These are phyloP conservation scores for Perilla frutescens DNA, from an alignment of 257 asterid species.

Conservation along the genomic window DNA sequence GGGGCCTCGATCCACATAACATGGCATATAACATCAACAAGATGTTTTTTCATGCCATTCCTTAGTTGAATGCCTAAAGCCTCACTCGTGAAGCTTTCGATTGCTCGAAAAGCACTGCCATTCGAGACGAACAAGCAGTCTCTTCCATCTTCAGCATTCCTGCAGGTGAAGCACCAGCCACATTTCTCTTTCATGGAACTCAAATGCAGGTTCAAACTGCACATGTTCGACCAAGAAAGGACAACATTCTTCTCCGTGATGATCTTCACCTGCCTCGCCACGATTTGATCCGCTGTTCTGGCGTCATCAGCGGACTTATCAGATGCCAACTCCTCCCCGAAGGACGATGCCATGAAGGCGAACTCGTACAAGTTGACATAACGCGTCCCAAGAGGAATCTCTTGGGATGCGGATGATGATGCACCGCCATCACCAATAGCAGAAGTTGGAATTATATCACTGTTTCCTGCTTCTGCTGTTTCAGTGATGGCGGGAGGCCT, in stretches of 20 bases:
- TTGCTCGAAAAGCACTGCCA: conserved; percentile 44
- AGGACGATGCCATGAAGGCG: conserved; percentile 60
- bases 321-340: conserved; percentile 51
- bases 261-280: conserved; percentile 68
- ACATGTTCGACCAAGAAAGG: conserved; percentile 68
- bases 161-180: conserved; percentile 91
- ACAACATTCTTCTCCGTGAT: conserved; percentile 50
- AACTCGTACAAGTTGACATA: conserved; percentile 71
- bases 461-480: too few relatives aligned
- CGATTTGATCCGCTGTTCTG: conserved; percentile 58
- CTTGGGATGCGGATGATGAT: too few relatives aligned
- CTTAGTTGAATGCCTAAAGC: conserved; percentile 49
- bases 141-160: conserved; percentile 58
- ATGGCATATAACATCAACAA: conserved; percentile 71
- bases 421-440: not conserved
- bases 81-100: conserved; percentile 46
- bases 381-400: too few relatives aligned
- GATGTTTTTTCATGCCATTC: conserved; percentile 59
- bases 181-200: conserved; percentile 61
- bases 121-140: conserved; percentile 69
- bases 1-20: conserved; percentile 75
- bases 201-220: conserved; percentile 32
- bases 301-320: conserved; percentile 50
- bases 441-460: too few relatives aligned
- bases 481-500: too few relatives aligned